A percentile compares a stretch with the other conserved stretches of the same genome.
Evolutionary conservation across 305 asterid species (phyloP).

Genomic region (Nicotiana rustica): DNA sequence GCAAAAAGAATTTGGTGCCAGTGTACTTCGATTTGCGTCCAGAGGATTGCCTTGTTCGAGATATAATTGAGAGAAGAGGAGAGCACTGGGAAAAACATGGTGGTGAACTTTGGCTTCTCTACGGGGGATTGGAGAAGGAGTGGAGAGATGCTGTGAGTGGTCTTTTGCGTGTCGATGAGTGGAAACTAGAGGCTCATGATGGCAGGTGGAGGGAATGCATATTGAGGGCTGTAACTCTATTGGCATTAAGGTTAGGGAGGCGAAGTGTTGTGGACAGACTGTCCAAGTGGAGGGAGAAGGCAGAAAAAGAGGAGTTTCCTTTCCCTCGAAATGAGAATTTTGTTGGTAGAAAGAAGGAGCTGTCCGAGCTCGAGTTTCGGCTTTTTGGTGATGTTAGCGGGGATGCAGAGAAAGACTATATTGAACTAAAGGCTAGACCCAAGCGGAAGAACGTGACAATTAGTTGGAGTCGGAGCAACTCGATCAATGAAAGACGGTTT

Average conservation of each 20-base stretch:
- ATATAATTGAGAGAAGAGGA: conserved; percentile 87
- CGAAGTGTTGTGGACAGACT: conserved; percentile 87
- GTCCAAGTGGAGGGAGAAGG: conserved; percentile 85
- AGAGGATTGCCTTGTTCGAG: conserved; percentile 89
- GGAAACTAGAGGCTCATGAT: conserved; percentile 90
- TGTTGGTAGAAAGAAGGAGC: conserved; percentile 88
- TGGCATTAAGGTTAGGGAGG: conserved; percentile 92
- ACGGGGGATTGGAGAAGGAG: conserved; percentile 90
- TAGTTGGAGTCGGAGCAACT: conserved; percentile 79
- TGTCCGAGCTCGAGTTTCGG: conserved; percentile 88
- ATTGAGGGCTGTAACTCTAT: conserved; percentile 75
- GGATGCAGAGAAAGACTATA: conserved; percentile 77
- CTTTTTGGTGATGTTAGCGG: conserved; percentile 91
- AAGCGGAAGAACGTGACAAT: conserved; percentile 76
- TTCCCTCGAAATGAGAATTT: conserved; percentile 83
- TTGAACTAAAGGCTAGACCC: conserved; percentile 78
- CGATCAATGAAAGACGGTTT: conserved; percentile 65
- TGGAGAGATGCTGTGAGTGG: conserved; percentile 84
- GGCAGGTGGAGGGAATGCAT: conserved; percentile 97
- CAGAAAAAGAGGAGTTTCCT: conserved; percentile 87
- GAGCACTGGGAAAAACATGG: conserved; percentile 96
- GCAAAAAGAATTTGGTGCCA: conserved; percentile 95
- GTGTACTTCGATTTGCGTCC: conserved; percentile 86
- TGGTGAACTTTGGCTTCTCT: conserved; percentile 88
- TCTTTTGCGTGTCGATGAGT: conserved; percentile 88